Conservation (phyloP, 371 early-diverging fungal genomes). For the Mucor racemosus region DNA sequence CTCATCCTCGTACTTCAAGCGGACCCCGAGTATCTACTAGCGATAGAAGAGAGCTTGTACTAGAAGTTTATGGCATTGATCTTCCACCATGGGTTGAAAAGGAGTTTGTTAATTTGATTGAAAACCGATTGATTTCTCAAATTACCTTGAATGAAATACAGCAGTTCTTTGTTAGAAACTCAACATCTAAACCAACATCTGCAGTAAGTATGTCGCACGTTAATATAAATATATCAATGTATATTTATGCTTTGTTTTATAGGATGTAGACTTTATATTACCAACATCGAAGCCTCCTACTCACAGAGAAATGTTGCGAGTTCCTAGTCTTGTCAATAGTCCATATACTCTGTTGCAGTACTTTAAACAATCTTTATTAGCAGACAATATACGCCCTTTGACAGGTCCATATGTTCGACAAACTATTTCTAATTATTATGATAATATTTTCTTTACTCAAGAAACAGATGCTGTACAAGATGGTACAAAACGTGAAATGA, state of each 20-base stretch:
- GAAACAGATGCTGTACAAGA: conserved; percentile 15
- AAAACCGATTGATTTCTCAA: conserved; percentile 62
- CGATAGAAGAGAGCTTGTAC: conserved; percentile 55
- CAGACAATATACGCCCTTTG: conserved; percentile 55
- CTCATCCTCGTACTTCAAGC: conserved; percentile 23
- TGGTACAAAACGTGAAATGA: neutral
- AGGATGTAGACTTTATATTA: conserved; percentile 72
- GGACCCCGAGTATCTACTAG: conserved; percentile 10
- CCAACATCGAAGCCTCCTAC: conserved; percentile 55
- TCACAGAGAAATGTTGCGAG: conserved; percentile 44
- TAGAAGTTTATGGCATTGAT: conserved; percentile 80
- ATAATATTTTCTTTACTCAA: conserved; percentile 15
- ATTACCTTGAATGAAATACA: conserved; percentile 71
- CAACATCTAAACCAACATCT: conserved; percentile 64
- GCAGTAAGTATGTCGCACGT: conserved; percentile 49
- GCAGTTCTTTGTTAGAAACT: conserved; percentile 72
- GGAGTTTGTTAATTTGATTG: conserved; percentile 72
- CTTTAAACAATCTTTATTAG: conserved; percentile 67
- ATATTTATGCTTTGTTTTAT: neutral
- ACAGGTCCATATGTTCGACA: conserved; percentile 62
- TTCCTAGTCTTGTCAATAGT: conserved; percentile 63
- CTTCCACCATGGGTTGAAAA: conserved; percentile 66
- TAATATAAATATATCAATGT: neutral
- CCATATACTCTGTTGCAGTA: conserved; percentile 65
- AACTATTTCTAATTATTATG: conserved; percentile 50